Base-by-base conservation (phyloP, 1,284 basidiomycete species). In the Puccinia coronata region DNA sequence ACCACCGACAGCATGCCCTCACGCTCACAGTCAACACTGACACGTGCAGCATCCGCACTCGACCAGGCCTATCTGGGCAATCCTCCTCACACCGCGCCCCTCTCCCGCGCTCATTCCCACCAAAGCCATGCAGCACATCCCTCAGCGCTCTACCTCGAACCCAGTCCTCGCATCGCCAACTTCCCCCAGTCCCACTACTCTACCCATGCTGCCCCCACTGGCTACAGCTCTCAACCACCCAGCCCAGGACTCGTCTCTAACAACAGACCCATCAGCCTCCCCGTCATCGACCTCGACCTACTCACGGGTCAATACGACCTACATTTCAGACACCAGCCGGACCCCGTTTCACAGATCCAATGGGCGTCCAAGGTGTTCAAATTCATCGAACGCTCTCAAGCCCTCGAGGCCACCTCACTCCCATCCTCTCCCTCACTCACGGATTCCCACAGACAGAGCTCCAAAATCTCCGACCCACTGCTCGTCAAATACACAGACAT, bases 351-450 rank as follows among this genome's bases (percentile, higher is more conserved):
- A 70, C 90, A 90, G 83, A 86, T 95, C 23, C 87, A 89, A 25
- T 96, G 94, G 94, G 89, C 90, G 6, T 89, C 91, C 63, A 92
- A 94, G 83, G 91, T 95, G 75, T 87, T 95, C 83, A 90, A 91
- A 84, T 91, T 93, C 82, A 91, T 93, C 82, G 92, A 94, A 82
- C 90, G 90, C 72, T 87, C 89, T 6, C 88, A 88, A 79, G 49
- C 5, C n/a, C 5, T 31, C 69, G 79, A 82, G n/a, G 18, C 87
- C 86, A 16, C 89, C 89, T 82, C 86, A 88, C 0, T 87, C 88
- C 0, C 83, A 16, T 41, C 41, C n/a, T 43, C 36, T 43, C 20
- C 47, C 67, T 23, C 51, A 49, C 76, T 88, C 1, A 86, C 87
- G 65, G 83, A 85, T 20, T 11, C 25, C 18, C 51, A 53, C 23